Evolutionary conservation across 1,284 basidiomycete genomes (phyloP), one percentile per base, ranked within the genome.

Genomic region (Cystobasidiaceae sp.): DNA sequence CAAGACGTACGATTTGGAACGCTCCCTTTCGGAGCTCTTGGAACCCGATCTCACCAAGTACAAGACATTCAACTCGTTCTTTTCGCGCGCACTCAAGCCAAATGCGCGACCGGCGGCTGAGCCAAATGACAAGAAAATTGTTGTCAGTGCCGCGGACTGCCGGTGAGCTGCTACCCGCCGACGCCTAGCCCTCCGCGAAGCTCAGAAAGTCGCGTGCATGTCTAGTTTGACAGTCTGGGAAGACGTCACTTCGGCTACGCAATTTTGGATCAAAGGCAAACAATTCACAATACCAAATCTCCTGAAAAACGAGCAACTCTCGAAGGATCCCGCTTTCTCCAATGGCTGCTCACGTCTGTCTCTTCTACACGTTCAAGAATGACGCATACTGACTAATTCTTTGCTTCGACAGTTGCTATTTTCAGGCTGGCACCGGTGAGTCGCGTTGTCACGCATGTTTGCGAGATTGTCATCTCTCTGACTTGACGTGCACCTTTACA

Each of bases 51-150:
- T 86, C 49, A 74, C 72, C 0, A 80, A 82, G 67, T 89, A 89
- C 74, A 78, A 75, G 72, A 85, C 79, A 13, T 96, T 96, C 80
- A 96, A 94, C 73, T 74, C 92, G 67, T 80, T 81, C 75, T 94
- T 94, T 79, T 92, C 92, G 73, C 87, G 93, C 43, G 91, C 93
- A 79, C 84, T 97, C 28, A 94, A 90, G 75, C 81, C 86, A 0
- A 82, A 81, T 17, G 90, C 90, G 0, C 84, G 94, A 2, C 92
- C 90, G 0, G 78, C 89, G 27, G 87, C 89, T 49, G 78, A 80
- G 17, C 86, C 85, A 0, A 82, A 88, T 0, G 84, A 97, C 72
- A 79, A 81, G 0, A 70, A 71, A 2, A 78, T 81, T 19, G 75
- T 91, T 56, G 84, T 84, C 72, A 85, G 83, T 30, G 83, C 84